phyloP scores from a whole-genome alignment of 148 eudicot species.

The Rhododendron williamsianum region DNA sequence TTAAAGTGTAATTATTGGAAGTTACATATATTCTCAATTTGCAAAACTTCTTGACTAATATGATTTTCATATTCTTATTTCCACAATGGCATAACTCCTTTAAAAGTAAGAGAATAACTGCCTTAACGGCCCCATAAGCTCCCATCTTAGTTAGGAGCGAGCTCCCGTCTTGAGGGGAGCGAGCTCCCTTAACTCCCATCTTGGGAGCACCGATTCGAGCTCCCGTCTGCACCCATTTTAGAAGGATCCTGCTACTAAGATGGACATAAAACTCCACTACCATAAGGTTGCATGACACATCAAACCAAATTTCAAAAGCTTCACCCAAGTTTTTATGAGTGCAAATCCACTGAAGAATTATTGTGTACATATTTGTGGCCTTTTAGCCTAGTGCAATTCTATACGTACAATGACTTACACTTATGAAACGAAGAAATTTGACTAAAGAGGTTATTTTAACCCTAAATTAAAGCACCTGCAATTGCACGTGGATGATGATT shows the following conservation, averaged over 20 bases:
- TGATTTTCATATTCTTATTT: too few species aligned
- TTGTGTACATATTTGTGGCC: background rate
- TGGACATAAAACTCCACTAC: background rate
- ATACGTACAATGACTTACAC: background rate
- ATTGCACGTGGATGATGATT: background rate
- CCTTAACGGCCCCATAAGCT: too few species aligned
- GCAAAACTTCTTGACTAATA: too few species aligned
- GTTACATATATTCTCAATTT: too few species aligned
- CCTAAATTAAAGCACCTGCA: background rate
- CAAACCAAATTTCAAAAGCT: background rate
- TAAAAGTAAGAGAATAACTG: too few species aligned
- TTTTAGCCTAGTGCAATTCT: background rate
- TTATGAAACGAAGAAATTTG: background rate
- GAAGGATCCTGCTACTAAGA: background rate
- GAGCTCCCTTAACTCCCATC: too few species aligned
- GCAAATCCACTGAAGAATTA: background rate
- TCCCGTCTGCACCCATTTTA: too few species aligned
- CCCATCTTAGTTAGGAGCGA: too few species aligned
- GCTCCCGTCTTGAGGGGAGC: too few species aligned
- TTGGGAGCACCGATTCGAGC: too few species aligned
- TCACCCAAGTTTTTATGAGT: background rate
- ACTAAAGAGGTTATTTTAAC: background rate
- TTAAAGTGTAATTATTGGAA: too few species aligned
- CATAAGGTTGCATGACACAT: background rate
- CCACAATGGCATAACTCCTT: too few species aligned